phyloP scores from a whole-genome alignment of 352 stramenopile genomes.

The Paralagenidium karlingii region DNA sequence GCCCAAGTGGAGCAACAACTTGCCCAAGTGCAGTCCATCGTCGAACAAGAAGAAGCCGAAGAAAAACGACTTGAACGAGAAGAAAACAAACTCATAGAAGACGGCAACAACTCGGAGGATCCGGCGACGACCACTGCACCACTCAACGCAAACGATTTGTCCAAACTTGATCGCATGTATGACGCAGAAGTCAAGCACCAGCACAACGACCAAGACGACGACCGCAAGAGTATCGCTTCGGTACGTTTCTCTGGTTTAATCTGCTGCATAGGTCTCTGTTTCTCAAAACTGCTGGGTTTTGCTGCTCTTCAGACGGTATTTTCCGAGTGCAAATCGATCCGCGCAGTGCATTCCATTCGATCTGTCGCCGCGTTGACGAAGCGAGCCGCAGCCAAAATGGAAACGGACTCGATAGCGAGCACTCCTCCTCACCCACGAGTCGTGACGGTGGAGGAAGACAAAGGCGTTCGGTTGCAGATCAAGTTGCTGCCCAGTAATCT shows the following conservation, averaged over 20 bases:
- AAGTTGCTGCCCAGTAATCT: conserved; percentile 86
- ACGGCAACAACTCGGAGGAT: too few relatives aligned
- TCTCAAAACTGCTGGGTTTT: background rate
- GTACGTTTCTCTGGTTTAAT: background rate
- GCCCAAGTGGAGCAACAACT: conserved; percentile 85
- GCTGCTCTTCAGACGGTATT: conserved; percentile 25
- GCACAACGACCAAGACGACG: conserved; percentile 32
- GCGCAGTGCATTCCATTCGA: conserved; percentile 69
- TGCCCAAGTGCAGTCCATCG: conserved; percentile 74
- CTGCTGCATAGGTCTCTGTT: background rate
- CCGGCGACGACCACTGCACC: conserved; percentile 12
- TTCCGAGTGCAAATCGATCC: conserved; percentile 80
- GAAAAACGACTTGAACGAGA: conserved; percentile 76
- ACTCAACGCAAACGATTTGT: conserved; percentile 40
- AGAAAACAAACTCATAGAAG: conserved; percentile 51
- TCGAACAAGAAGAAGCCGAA: conserved; percentile 61
- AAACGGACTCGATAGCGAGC: conserved; percentile 12
- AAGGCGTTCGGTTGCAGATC: conserved; percentile 75
- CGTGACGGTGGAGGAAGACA: conserved; percentile 84
- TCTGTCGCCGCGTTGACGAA: conserved; percentile 64
- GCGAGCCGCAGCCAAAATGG: conserved; percentile 58
- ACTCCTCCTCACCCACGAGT: conserved; percentile 44
- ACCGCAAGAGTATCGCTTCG: conserved; percentile 48
- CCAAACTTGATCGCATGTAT: conserved; percentile 14
- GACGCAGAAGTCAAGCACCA: background rate